Evolutionary conservation across 1,284 basidiomycete species (phyloP).

Genomic region (Ustilago esculenta): DNA sequence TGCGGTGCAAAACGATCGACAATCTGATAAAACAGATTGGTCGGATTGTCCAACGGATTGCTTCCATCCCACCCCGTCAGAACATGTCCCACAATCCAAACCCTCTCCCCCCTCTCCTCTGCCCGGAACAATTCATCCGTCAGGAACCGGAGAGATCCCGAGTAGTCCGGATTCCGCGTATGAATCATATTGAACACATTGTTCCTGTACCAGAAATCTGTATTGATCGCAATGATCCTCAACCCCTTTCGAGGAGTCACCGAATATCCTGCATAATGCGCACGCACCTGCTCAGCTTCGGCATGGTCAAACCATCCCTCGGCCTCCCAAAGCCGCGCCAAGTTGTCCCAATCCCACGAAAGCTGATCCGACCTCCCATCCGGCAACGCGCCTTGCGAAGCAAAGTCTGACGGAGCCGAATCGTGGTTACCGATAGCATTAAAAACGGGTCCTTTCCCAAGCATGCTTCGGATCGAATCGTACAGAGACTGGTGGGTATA

Average conservation of each 20-base stretch:
- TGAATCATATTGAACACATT: conserved; percentile 82
- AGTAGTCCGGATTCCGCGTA: conserved; percentile 75
- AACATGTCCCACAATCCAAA: conserved; percentile 83
- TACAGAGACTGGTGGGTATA: conserved; percentile 64
- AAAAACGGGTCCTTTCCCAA: conserved; percentile 60
- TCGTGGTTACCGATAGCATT: conserved; percentile 66
- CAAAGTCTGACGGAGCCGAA: conserved; percentile 56
- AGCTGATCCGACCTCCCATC: conserved; percentile 56
- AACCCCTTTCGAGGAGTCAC: conserved; percentile 76
- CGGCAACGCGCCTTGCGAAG: conserved; percentile 51
- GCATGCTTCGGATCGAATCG: conserved; percentile 50
- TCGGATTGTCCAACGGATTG: conserved; percentile 72
- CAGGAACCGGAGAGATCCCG: conserved; percentile 79
- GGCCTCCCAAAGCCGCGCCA: background rate
- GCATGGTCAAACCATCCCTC: conserved; percentile 77
- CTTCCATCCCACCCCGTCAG: conserved; percentile 75
- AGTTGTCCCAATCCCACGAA: conserved; percentile 61
- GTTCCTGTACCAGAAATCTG: conserved; percentile 70
- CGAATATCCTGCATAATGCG: conserved; percentile 80
- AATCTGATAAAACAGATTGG: conserved; percentile 69
- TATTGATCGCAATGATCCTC: conserved; percentile 79
- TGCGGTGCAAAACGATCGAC: conserved; percentile 81
- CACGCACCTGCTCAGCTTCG: conserved; percentile 73
- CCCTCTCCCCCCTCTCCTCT: conserved; percentile 66
- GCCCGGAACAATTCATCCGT: conserved; percentile 78